Base-by-base conservation (phyloP, 768 basidiomycete genomes). In the Gautieria morchelliformis region DNA sequence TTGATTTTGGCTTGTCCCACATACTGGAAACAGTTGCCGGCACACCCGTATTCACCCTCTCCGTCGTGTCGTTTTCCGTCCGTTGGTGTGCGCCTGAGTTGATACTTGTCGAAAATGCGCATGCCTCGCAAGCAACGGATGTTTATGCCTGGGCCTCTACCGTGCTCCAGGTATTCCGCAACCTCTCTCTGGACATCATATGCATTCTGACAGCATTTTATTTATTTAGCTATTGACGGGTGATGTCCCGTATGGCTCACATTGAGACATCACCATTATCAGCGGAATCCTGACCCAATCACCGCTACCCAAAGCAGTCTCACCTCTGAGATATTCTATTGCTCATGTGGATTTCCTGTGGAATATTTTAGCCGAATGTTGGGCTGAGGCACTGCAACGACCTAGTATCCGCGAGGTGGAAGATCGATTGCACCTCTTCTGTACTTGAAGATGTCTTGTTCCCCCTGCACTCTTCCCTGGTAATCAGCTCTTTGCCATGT, bases 1-100 rank as follows among this genome's bases (percentile, higher is more conserved):
- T 58, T n/a, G 60, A 60, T 44, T 60, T 61, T 54, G 59, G 59
- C 5, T 44, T 50, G 3, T 44, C 54, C 8, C n/a, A n/a, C n/a
- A n/a, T n/a, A n/a, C n/a, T n/a, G n/a, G n/a, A n/a, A n/a, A n/a
- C n/a, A n/a, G n/a, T n/a, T n/a, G n/a, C n/a, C n/a, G n/a, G n/a
- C n/a, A n/a, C n/a, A n/a, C n/a, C n/a, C n/a, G n/a, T n/a, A n/a
- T n/a, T n/a, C n/a, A n/a, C 44, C 2, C 27, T 35, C n/a, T 32
- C 55, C 20, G 49, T 22, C 7, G 30, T 48, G 14, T 35, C 53
- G 4, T 55, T 41, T n/a, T 42, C 53, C 19, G 20, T 33, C 30
- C 45, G 55, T 37, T 56, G 55, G 55, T n/a, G n/a, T n/a, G n/a
- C n/a, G n/a, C n/a, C n/a, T n/a, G n/a, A n/a, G n/a, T n/a, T n/a